Conservation (phyloP, 164 flowering plant genomes). For the Liquidambar formosana region DNA sequence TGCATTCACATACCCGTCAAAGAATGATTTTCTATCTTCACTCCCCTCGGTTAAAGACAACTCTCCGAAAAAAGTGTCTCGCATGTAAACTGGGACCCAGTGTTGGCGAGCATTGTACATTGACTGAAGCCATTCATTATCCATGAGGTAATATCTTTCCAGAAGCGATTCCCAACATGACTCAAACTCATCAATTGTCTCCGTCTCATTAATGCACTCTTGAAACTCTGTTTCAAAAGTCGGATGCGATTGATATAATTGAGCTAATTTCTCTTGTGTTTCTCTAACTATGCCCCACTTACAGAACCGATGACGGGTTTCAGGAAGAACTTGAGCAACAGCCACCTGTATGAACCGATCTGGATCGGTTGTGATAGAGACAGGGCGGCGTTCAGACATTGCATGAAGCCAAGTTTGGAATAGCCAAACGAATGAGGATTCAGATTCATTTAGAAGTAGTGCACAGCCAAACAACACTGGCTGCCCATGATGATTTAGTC, state of each 20-base stretch:
- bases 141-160: constrained; percentile 32
- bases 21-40: constrained; percentile 25
- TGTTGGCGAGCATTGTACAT: constrained; percentile 43
- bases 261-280: constrained; percentile 40
- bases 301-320: constrained; percentile 38
- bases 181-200: constrained; percentile 43
- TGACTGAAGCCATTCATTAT: constrained; percentile 48
- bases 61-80: constrained; percentile 42
- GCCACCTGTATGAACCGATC: constrained; percentile 35
- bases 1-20: constrained; percentile 37
- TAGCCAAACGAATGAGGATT: constrained; percentile 41
- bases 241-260: constrained; percentile 44
- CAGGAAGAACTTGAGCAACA: constrained; percentile 37
- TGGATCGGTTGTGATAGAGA: constrained; percentile 43
- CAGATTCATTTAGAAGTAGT: constrained; percentile 37
- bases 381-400: constrained; percentile 37
- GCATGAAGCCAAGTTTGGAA: constrained; percentile 46
- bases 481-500: constrained; percentile 49
- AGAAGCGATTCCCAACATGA: constrained; percentile 37
- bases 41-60: constrained; percentile 14
- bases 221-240: constrained; percentile 34
- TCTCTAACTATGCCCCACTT: constrained; percentile 38
- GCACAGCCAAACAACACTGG: constrained; percentile 54
- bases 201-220: constrained; percentile 38
- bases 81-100: constrained; percentile 46